These are phyloP conservation scores for Paracamarosporium sp. DNA, from an alignment of 2,329 filamentous ascomycete genomes.

Conservation along the genomic window DNA sequence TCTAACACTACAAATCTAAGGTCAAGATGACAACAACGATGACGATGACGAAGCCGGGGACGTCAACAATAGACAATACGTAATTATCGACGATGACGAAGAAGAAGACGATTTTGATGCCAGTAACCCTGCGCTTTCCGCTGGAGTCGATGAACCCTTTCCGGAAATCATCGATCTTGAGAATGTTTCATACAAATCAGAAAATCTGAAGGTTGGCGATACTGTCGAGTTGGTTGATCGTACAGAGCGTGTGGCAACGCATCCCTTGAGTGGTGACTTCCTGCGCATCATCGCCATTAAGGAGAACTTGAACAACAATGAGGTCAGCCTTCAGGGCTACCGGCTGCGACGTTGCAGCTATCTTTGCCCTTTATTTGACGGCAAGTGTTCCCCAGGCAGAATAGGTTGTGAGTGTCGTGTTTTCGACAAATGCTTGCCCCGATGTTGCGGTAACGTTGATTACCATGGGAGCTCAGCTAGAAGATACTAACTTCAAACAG, in stretches of 20 bases:
- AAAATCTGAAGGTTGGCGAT: too few relatives aligned
- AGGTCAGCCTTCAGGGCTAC: constrained; percentile 26
- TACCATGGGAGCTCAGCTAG: too few relatives aligned
- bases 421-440: neutral
- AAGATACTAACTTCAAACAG: constrained; percentile 17
- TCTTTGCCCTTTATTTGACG: constrained; percentile 21
- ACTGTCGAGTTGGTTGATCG: constrained; percentile 27
- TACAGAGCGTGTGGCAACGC: neutral
- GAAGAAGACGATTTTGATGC: neutral
- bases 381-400: constrained; percentile 12
- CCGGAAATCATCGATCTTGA: neutral
- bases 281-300: constrained; percentile 26
- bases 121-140: neutral
- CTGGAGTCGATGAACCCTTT: neutral
- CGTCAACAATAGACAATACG: neutral
- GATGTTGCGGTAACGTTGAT: neutral
- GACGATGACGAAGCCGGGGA: neutral
- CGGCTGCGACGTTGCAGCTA: constrained; percentile 26
- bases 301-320: constrained; percentile 18
- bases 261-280: constrained; percentile 29
- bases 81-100: neutral
- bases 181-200: too few relatives aligned
- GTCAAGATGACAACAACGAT: neutral
- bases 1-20: neutral
- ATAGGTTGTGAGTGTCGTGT: neutral